Evolutionary conservation across 441 rosid species (phyloP), one percentile per base, ranked within the genome.

Genomic region (Isatis lusitanica): DNA sequence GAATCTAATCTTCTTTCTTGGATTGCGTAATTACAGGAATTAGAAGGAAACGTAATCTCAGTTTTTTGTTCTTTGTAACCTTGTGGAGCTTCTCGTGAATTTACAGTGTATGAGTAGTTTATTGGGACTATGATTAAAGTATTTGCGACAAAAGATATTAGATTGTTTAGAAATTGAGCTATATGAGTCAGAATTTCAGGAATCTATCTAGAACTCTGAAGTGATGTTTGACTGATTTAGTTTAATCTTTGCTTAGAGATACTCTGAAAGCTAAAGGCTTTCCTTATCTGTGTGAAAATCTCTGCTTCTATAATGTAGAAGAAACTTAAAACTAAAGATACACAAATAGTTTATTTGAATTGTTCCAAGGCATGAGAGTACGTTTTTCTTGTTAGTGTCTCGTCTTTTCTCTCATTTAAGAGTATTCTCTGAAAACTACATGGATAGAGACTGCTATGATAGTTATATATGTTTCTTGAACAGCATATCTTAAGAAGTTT

Each of bases 11-110:
- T 21, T 21, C 1, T 2, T 21, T 21, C 24, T n/a, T 52, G 9
- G 24, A 9, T 21, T 21, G 24, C 24, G 24, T 21, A 26, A 6
- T 55, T n/a, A 17, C 21, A 31, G 5, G 62, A 55, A n/a, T 69
- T 56, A 4, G 50, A 48, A 6, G 7, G 36, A 51, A 42, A 38
- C 26, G 51, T 62, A 15, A 42, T 55, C 42, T 52, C 30, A 35
- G 35, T 9, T 66, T 63, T 72, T 17, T 63, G n/a, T 63, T 62
- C 53, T 48, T 53, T 7, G 15, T 50, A 55, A 35, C 16, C 40
- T 7, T 57, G 17, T 56, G 35, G 40, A 56, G 15, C 9, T 57
- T 35, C 24, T 33, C 35, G 42, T 57, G 26, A 26, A 56, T 31
- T 31, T 31, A 56, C 40, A 31, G 8, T 53, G 55, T 12, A 50